These are phyloP conservation scores for Suhomyces bribrorum DNA, from an alignment of 1,139 yeast genomes.

Conservation along the genomic window DNA sequence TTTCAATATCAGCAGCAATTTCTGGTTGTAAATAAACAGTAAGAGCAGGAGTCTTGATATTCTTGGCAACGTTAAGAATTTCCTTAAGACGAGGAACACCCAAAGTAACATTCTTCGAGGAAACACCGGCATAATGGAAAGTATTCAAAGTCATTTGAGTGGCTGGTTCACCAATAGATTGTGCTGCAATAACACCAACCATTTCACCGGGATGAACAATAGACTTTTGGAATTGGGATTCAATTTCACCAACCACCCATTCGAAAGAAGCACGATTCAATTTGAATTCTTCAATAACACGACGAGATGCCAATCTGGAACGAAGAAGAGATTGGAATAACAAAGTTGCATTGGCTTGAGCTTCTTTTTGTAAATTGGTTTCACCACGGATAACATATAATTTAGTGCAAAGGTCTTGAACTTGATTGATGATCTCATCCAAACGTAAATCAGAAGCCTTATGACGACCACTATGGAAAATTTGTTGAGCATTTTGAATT, in stretches of 20 bases:
- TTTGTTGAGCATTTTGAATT: conserved; percentile 95
- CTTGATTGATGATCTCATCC: conserved; percentile 74
- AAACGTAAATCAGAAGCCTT: conserved; percentile 89
- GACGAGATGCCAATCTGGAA: conserved; percentile 86
- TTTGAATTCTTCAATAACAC: conserved; percentile 89
- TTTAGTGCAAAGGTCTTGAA: conserved; percentile 65
- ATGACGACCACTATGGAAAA: conserved; percentile 88
- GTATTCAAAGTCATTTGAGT: conserved; percentile 99
- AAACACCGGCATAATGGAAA: conserved; percentile 99
- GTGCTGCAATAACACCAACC: conserved; percentile 99
- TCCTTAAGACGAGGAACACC: conserved; percentile 99
- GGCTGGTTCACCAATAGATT: conserved; percentile 99
- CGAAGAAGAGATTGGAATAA: conserved; percentile 89
- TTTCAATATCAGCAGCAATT: conserved; percentile 83
- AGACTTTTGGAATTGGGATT: conserved; percentile 88
- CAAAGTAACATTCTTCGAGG: conserved; percentile 96
- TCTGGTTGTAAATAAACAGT: conserved; percentile 85
- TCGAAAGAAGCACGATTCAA: conserved; percentile 84
- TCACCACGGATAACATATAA: conserved; percentile 83
- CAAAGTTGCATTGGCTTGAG: conserved; percentile 89
- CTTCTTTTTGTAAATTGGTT: conserved; percentile 71
- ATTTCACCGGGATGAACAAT: conserved; percentile 98
- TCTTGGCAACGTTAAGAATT: conserved; percentile 96
- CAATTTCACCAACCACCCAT: conserved; percentile 95
- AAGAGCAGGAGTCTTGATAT: conserved; percentile 96